Evolutionary conservation across 768 basidiomycete genomes (phyloP).

Genomic region (Lactifluus subvellereus): DNA sequence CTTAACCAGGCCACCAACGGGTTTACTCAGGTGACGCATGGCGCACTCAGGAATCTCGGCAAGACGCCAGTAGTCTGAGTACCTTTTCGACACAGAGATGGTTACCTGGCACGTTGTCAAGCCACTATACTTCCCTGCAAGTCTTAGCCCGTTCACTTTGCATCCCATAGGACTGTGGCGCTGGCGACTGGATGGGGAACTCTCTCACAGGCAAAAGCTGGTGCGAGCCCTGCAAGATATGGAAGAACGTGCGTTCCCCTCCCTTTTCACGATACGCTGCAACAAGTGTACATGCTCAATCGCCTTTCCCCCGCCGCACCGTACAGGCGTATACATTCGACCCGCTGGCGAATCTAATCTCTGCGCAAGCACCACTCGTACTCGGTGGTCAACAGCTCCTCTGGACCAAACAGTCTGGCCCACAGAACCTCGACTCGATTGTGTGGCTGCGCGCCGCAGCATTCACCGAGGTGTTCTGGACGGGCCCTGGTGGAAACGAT

Average conservation of each 20-base stretch:
- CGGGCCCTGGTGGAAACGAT: slow-evolving; percentile 37
- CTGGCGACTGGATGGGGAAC: slow-evolving; percentile 67
- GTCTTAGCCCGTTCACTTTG: neutral
- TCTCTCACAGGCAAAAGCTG: slow-evolving; percentile 47
- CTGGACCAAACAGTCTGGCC: slow-evolving; percentile 69
- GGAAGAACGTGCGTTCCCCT: slow-evolving; percentile 54
- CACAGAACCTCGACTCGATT: slow-evolving; percentile 62
- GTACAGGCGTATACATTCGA: slow-evolving; percentile 62
- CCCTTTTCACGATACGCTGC: neutral
- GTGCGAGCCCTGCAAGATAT: slow-evolving; percentile 78
- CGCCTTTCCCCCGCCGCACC: slow-evolving; percentile 3
- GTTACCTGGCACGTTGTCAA: slow-evolving; percentile 47
- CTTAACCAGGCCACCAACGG: slow-evolving; percentile 56
- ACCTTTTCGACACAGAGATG: neutral
- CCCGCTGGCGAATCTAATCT: slow-evolving; percentile 52
- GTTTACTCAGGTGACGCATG: slow-evolving; percentile 60
- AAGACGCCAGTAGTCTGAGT: slow-evolving; percentile 81
- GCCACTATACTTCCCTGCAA: neutral
- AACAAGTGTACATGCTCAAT: no score
- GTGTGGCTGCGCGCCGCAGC: slow-evolving; percentile 70
- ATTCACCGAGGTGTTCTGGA: slow-evolving; percentile 76
- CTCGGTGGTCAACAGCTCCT: slow-evolving; percentile 68
- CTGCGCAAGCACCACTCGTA: slow-evolving; percentile 47
- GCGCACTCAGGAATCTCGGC: slow-evolving; percentile 44
- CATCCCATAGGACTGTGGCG: slow-evolving; percentile 53